phyloP scores from a whole-genome alignment of 495 filamentous ascomycete species.

The Haplographium delicatum region DNA sequence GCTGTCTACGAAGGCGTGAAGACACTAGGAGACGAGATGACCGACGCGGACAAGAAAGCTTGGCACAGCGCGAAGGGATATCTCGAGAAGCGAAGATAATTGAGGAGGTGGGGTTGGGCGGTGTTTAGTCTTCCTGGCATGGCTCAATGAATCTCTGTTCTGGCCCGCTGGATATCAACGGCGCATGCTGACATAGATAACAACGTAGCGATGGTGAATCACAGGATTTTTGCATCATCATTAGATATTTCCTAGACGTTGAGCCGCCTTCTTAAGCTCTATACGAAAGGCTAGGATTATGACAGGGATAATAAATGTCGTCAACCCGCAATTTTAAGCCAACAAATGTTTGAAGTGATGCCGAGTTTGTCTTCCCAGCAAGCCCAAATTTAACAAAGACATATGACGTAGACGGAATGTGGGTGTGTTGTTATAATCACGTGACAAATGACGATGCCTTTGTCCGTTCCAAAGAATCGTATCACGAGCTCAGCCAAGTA shows the following conservation, averaged over 20 bases:
- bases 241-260: not conserved
- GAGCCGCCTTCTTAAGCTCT: no score
- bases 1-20: constrained; percentile 69
- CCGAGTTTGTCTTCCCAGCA: no score
- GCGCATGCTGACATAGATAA: not conserved
- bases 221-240: not conserved
- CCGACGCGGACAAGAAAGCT: constrained; percentile 46
- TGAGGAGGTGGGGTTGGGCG: constrained; percentile 17
- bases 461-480: no score
- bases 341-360: no score
- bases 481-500: no score
- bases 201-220: not conserved
- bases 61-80: constrained; percentile 66
- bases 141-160: no score
- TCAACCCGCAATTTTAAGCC: not conserved
- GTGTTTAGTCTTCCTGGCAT: constrained; percentile 7
- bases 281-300: not conserved
- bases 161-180: no score
- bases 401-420: no score
- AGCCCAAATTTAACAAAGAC: no score
- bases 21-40: constrained; percentile 56
- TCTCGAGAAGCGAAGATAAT: constrained; percentile 46
- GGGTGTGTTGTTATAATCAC: no score
- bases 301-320: not conserved
- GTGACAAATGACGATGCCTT: no score